Base-by-base conservation (phyloP, 2,329 filamentous ascomycete species). In the Xylaria polymorpha region DNA sequence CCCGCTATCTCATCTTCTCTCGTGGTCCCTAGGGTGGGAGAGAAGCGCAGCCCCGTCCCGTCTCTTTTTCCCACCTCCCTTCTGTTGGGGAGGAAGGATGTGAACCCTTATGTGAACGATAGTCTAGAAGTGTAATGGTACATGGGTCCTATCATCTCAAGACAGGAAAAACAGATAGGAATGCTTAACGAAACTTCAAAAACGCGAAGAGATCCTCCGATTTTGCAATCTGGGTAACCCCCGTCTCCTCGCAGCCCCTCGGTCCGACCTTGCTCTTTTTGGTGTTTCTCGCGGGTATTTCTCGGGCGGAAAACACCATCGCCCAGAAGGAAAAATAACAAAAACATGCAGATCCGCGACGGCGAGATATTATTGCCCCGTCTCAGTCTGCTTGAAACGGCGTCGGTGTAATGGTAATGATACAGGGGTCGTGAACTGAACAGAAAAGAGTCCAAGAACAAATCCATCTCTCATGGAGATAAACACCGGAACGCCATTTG, bases 51-150 rank as follows among this genome's bases (percentile, higher is more conserved):
- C 43, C 22, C 39, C 61, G 59, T 65, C 65, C 55, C 39, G 22
- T 41, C 20, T 22, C 22, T 37, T 48, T 58, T 50, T 18, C 32
- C 20, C 35, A 46, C 48, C 64, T 62, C 64, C 68, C 51, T 61
- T 67, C 51, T 68, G 53, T 61, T 57, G 20, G 50, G 63, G 72
- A 71, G 68, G 50, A 64, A 69, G 67, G 57, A 64, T 57, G 69
- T 55, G 46, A 71, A 63, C 57, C 62, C 68, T 68, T 66, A 60
- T 53, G 62, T 74, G 61, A 77, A 74, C 67, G 76, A 77, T 68
- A 74, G 76, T 77, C 71, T 66, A 73, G 74, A 77, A 77, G 62
- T 50, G 50, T 75, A 77, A 67, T 76, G 66, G 61, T 76, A 70
- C 67, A 71, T 43, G 25, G 12, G 12, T 25, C 46, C 20, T 63